Percentiles rank a stretch among this genome's conserved stretches.
phyloP scores from a whole-genome alignment of 2,329 filamentous ascomycete species.

The Cadophora malorum region DNA sequence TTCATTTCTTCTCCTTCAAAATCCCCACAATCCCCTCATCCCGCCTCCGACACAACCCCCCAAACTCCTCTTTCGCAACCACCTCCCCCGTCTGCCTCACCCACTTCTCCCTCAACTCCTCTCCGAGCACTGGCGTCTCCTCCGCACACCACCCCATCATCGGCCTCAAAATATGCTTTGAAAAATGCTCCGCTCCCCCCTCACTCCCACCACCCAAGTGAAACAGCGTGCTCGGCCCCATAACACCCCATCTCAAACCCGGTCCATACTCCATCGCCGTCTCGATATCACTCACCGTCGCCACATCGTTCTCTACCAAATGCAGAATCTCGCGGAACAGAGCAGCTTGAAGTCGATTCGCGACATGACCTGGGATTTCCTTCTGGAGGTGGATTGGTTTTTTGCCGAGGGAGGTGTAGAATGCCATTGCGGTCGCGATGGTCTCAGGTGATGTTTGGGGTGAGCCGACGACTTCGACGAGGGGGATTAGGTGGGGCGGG shows the following conservation, averaged over 20 bases:
- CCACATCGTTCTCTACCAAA: not conserved
- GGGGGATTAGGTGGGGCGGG: slow-evolving; percentile 54
- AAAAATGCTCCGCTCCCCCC: not conserved
- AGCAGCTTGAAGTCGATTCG: slow-evolving; percentile 53
- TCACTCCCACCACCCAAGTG: slow-evolving; percentile 2
- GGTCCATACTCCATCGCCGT: slow-evolving; percentile 5
- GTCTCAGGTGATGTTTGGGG: slow-evolving; percentile 21
- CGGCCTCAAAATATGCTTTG: not conserved
- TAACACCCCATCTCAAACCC: slow-evolving; percentile 3
- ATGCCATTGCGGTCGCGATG: slow-evolving; percentile 42
- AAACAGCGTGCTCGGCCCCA: slow-evolving; percentile 5
- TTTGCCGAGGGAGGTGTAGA: slow-evolving; percentile 51
- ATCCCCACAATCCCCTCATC: slow-evolving; percentile 8
- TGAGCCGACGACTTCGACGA: slow-evolving; percentile 54
- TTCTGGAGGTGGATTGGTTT: slow-evolving; percentile 49
- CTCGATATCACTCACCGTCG: not conserved
- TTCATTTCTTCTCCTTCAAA: not conserved
- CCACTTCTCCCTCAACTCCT: slow-evolving; percentile 12
- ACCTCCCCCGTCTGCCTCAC: slow-evolving; percentile 2
- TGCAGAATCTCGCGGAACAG: slow-evolving; percentile 43
- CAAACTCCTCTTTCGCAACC: not conserved
- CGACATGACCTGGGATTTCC: slow-evolving; percentile 52
- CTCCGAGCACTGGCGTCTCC: not conserved
- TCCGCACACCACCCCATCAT: slow-evolving; percentile 9
- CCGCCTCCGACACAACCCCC: not conserved